Conservation (phyloP, 2,329 filamentous ascomycete genomes). For the Sclerotinia glacialis region DNA sequence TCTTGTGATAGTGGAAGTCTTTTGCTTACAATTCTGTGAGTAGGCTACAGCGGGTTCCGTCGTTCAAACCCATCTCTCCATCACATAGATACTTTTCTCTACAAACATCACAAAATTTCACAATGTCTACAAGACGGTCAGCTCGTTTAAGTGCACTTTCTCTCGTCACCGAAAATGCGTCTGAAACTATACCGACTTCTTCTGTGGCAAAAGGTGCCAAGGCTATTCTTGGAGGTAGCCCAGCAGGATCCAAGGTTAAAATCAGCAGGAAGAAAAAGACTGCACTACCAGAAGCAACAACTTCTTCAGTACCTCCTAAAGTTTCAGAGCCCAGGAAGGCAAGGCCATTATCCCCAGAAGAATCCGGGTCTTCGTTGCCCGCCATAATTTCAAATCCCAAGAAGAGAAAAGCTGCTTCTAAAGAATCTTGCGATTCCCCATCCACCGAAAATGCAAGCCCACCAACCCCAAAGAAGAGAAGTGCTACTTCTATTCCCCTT, state of each 20-base stretch:
- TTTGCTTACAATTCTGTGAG: slow-evolving; percentile 12
- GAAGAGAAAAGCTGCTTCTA: slow-evolving; percentile 23
- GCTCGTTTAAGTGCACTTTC: slow-evolving; percentile 33
- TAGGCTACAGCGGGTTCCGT: slow-evolving; percentile 28
- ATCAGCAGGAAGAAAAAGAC: slow-evolving; percentile 19
- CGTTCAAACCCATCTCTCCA: neutral
- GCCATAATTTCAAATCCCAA: neutral
- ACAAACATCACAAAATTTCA: slow-evolving; percentile 21
- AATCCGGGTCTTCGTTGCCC: neutral
- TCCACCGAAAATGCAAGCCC: slow-evolving; percentile 24
- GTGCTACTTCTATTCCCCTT: neutral
- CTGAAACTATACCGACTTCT: slow-evolving; percentile 1
- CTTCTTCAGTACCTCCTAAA: neutral
- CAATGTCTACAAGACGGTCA: slow-evolving; percentile 37
- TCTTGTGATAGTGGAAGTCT: slow-evolving; percentile 2
- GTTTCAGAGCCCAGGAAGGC: neutral
- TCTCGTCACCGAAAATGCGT: slow-evolving; percentile 22
- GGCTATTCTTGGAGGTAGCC: neutral
- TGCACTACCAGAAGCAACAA: neutral
- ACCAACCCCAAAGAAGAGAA: slow-evolving; percentile 31
- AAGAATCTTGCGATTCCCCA: slow-evolving; percentile 22
- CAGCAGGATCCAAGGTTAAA: slow-evolving; percentile 23
- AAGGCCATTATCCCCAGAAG: neutral
- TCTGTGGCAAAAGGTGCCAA: neutral
- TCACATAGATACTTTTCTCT: neutral